Evolutionary conservation across 2,329 filamentous ascomycete genomes (phyloP).

Genomic region (Didymella exigua): DNA sequence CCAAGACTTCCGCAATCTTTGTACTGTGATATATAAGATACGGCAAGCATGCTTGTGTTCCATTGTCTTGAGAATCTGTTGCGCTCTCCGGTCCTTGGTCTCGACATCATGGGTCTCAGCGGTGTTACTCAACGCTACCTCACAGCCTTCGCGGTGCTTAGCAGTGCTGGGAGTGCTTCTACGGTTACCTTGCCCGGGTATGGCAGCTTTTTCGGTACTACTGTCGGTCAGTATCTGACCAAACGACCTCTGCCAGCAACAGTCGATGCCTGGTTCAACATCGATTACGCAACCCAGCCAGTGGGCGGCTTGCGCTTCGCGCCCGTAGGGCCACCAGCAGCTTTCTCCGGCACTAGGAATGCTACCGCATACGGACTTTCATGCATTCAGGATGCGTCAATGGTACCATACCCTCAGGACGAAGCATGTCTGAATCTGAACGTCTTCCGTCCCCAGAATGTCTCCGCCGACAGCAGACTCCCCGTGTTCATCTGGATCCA

Average conservation of each 20-base stretch:
- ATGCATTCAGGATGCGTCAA: conserved; percentile 53
- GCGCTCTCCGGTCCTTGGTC: not conserved
- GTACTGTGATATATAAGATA: conserved; percentile 6
- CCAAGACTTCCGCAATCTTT: conserved; percentile 1
- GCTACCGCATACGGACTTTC: conserved; percentile 49
- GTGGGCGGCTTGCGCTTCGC: conserved; percentile 49
- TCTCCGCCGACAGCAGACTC: conserved; percentile 23
- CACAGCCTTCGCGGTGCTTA: conserved; percentile 5
- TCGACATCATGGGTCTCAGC: conserved; percentile 11
- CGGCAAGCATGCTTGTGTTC: not conserved
- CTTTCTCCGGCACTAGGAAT: conserved; percentile 47
- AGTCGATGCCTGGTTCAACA: conserved; percentile 56
- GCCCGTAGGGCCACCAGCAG: conserved; percentile 43
- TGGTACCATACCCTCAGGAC: conserved; percentile 20
- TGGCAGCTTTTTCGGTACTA: conserved; percentile 48
- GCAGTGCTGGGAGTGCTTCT: conserved; percentile 2
- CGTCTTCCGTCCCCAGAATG: conserved; percentile 30
- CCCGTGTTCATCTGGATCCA: conserved; percentile 41
- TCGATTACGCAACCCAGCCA: conserved; percentile 52
- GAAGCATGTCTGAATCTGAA: conserved; percentile 39
- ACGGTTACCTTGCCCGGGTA: conserved; percentile 44
- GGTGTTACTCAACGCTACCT: conserved; percentile 8
- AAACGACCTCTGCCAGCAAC: conserved; percentile 41
- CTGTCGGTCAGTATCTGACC: conserved; percentile 45
- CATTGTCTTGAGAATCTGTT: not conserved